Base-by-base conservation (phyloP, 169 alveolate species). In the Eimeria falciformis region DNA sequence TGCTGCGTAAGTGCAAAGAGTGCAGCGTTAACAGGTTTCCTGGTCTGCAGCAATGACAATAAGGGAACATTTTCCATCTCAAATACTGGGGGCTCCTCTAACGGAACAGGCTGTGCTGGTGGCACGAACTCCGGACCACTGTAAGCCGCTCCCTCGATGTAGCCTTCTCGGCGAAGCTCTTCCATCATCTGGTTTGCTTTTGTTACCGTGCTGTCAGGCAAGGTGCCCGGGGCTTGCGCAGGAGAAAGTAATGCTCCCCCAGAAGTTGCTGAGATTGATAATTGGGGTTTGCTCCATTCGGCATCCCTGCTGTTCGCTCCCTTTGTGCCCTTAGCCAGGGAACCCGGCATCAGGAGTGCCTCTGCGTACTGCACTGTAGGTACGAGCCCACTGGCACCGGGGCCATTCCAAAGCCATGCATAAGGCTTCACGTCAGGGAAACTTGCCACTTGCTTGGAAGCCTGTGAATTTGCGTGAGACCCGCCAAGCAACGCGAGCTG, bases 81-180 rank as follows among this genome's bases (percentile, higher is more conserved):
- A 56, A 81, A 81, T 33, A 81, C 6, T 3, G 89, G 89, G 5
- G 89, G 89, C 2, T 81, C 75, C 58, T 55, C 89, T 37, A 77
- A 9, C 21, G n/a, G 4, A 33, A 21, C 89, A 50, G 62, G 62
- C 33, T 27, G 53, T 3, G 25, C 33, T 0, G 33, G 43, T 43
- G 75, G 89, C 58, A 33, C 56, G 75, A 81, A 81, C 5, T 37
- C 89, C 18, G 89, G 89, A 37, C 89, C 89, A 5, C 89, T 81
- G 40, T 81, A 81, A 5, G 62, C 89, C 40, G 45, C 71, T 66
- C 89, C 89, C 29, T 53, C 77, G 62, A 81, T 81, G 56, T 53
- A 81, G 0, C 89, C 89, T 21, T 53, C 89, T 56, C 75, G 43
- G 27, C 89, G 50, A 18, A 55, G 40, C 9, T 81, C 77, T 50